Evolutionary conservation across 1,284 basidiomycete genomes (phyloP), one percentile per base, ranked within the genome.

Genomic region (Puccinia coronata): DNA sequence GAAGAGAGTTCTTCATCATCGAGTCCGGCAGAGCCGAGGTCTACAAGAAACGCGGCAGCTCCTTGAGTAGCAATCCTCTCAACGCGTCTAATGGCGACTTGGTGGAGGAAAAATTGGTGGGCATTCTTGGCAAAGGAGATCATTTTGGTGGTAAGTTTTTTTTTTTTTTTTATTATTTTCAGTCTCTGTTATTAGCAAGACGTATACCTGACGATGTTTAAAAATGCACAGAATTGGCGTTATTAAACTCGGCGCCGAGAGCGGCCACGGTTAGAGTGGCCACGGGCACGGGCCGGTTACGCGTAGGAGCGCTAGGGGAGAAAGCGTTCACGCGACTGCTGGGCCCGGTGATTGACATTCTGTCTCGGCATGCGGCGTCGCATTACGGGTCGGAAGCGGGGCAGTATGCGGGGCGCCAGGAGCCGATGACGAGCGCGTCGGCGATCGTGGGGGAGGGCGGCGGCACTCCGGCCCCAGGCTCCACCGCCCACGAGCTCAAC

Each of bases 1-100:
- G 97, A 11, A 93, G 96, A 84, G 95, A 95, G 74, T 99, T 99
- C 88, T 99, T 95, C 89, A 93, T 99, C 83, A 91, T 99, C 76
- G 95, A 98, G 85, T 93, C 94, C 83, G 96, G 96, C 28, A 90
- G 92, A 82, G 96, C 96, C 2, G 88, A 92, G 80, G 95, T 95
- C 3, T 92, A 92, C 81, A 97, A 98, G 91, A 83, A 87, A 88
- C 81, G 53, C 55, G 16, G 14, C 6, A 39, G 25, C 25, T 31
- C 53, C 6, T 49, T 31, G 36, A 51, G 28, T 49, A n/a, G 49
- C 43, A 88, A 87, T 36, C 34, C 36, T 39, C 59, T 23, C 20
- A 90, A 90, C 11, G 89, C 90, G 63, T 73, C 61, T 43, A 83
- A 77, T 43, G 16, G 14, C 18, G 49, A 72, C 2, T 8, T 23